Percentiles rank a stretch among this genome's conserved stretches.
Evolutionary conservation across 352 stramenopile genomes (phyloP).

Genomic region (Blastocystis sp.): DNA sequence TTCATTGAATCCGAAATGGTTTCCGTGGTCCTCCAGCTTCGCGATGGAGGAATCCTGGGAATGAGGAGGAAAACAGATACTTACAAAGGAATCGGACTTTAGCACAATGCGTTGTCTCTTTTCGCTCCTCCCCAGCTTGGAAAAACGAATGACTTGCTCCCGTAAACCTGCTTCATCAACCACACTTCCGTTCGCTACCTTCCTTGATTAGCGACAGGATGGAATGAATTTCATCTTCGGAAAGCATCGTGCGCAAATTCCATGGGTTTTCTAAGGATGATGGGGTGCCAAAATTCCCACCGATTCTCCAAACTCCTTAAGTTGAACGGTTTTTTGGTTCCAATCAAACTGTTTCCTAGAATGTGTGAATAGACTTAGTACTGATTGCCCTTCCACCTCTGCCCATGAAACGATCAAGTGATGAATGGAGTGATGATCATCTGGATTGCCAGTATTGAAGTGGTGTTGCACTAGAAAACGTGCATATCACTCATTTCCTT

Average conservation of each 20-base stretch:
- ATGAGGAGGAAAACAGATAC: background rate
- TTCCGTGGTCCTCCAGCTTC: slow-evolving; percentile 47
- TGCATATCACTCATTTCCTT: no score
- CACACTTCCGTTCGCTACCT: background rate
- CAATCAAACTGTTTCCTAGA: no score
- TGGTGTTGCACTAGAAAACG: no score
- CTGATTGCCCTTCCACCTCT: no score
- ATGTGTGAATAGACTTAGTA: no score
- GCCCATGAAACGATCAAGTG: no score
- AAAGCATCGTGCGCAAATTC: background rate
- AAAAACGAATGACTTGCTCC: background rate
- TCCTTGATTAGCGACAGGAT: background rate
- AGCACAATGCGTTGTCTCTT: background rate
- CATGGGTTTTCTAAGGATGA: no score
- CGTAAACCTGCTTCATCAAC: background rate
- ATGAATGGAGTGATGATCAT: no score
- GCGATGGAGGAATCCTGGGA: background rate
- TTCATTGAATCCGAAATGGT: slow-evolving; percentile 22
- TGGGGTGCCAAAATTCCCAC: no score
- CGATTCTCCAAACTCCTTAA: no score
- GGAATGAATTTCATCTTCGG: background rate
- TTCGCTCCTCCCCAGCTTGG: background rate
- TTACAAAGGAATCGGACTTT: slow-evolving; percentile 19
- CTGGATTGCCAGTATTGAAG: no score
- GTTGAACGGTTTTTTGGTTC: no score